These are phyloP conservation scores for Xylariales sp. DNA, from an alignment of 2,329 filamentous ascomycete species.

Conservation along the genomic window DNA sequence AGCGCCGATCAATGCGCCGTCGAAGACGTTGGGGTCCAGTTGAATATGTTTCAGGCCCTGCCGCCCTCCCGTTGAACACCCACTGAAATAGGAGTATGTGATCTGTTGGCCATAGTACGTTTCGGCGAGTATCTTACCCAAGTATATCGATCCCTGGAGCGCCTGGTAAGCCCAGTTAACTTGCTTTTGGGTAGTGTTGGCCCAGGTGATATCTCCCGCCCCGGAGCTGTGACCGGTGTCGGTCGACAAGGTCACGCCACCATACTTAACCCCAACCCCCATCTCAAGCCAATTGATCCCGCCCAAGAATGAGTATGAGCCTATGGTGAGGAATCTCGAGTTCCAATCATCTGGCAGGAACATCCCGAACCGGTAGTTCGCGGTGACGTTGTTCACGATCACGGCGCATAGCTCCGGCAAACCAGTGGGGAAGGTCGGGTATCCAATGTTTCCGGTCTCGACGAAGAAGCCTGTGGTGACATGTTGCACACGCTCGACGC, in stretches of 20 bases:
- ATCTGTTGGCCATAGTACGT: constrained; percentile 57
- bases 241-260: constrained; percentile 50
- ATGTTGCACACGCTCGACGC: constrained; percentile 42
- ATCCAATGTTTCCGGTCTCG: constrained; percentile 45
- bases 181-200: constrained; percentile 46
- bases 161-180: constrained; percentile 51
- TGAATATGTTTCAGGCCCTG: constrained; percentile 62
- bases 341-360: constrained; percentile 49
- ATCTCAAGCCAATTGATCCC: constrained; percentile 51
- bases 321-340: constrained; percentile 44
- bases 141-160: constrained; percentile 57
- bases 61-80: constrained; percentile 66
- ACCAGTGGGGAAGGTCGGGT: constrained; percentile 43
- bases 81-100: constrained; percentile 60
- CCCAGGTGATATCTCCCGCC: constrained; percentile 49
- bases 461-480: constrained; percentile 42
- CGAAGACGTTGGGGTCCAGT: constrained; percentile 62
- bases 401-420: constrained; percentile 46
- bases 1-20: constrained; percentile 61
- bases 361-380: constrained; percentile 48
- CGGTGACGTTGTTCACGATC: constrained; percentile 45
- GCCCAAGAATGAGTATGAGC: constrained; percentile 46
- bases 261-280: constrained; percentile 42
- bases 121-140: constrained; percentile 58
- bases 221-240: constrained; percentile 52